phyloP scores from a whole-genome alignment of 202 grass and related monocot species.

The Setaria viridis region DNA sequence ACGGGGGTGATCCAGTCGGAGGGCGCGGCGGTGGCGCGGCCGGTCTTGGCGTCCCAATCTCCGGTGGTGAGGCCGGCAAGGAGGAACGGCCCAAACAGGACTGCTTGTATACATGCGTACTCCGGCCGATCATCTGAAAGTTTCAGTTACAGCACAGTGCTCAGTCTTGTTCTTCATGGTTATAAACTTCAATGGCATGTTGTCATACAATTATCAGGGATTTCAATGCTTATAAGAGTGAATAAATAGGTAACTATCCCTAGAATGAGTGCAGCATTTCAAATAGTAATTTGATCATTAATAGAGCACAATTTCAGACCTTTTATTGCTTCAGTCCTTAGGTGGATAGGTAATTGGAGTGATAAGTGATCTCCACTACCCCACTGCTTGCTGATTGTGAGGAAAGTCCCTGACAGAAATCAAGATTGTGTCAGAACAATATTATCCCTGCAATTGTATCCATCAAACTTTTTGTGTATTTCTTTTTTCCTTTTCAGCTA shows the following conservation, averaged over 20 bases:
- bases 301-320: constrained; percentile 35
- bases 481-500: too few species aligned
- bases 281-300: too few species aligned
- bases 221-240: too few species aligned
- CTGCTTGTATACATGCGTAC: constrained; percentile 63
- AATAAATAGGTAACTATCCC: too few species aligned
- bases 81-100: constrained; percentile 81
- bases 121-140: constrained; percentile 64
- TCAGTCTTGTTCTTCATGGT: too few species aligned
- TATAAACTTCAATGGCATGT: too few species aligned
- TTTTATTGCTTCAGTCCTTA: constrained; percentile 81
- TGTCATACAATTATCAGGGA: too few species aligned
- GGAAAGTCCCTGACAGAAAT: constrained; percentile 65
- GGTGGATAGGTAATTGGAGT: constrained; percentile 64
- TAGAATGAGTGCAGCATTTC: too few species aligned
- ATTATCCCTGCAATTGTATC: too few species aligned
- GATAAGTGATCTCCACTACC: constrained; percentile 56
- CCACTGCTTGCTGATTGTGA: constrained; percentile 72
- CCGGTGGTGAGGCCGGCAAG: constrained; percentile 70
- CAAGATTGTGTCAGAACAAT: neutral
- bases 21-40: constrained; percentile 29
- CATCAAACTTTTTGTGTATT: too few species aligned
- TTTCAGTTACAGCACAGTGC: too few species aligned
- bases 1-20: constrained; percentile 75
- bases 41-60: constrained; percentile 68